phyloP scores from a whole-genome alignment of 192 early-diverging fungal species.

The Coemansia sp. region DNA sequence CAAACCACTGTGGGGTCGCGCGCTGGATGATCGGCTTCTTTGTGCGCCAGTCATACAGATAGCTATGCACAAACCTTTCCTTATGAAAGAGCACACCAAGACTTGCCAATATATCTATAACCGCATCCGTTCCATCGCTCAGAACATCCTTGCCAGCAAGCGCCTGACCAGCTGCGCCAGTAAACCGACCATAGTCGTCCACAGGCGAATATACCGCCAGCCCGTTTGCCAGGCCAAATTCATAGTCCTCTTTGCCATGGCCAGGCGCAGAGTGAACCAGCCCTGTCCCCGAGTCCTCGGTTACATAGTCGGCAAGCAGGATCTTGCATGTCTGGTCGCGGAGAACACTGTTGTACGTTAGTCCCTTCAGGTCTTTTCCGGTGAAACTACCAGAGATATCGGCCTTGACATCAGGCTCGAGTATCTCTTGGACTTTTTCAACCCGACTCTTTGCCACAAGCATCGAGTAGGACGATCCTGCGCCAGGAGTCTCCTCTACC shows the following conservation, averaged over 20 bases:
- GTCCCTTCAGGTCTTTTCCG: constrained; percentile 58
- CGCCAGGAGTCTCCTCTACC: background rate
- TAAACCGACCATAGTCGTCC: constrained; percentile 66
- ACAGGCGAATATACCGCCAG: constrained; percentile 71
- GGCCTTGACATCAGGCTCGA: constrained; percentile 11
- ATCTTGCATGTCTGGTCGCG: constrained; percentile 54
- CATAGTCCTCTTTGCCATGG: constrained; percentile 83
- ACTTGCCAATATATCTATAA: constrained; percentile 56
- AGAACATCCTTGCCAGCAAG: constrained; percentile 65
- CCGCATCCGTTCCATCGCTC: constrained; percentile 57
- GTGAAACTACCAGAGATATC: constrained; percentile 9
- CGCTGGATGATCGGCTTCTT: constrained; percentile 76
- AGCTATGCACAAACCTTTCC: constrained; percentile 65
- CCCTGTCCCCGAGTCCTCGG: constrained; percentile 71
- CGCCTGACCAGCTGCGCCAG: constrained; percentile 60
- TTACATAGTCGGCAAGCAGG: constrained; percentile 66
- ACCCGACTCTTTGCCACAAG: constrained; percentile 34
- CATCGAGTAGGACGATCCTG: constrained; percentile 11
- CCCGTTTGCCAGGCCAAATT: constrained; percentile 56
- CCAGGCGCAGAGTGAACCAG: constrained; percentile 82
- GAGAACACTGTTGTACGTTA: constrained; percentile 60
- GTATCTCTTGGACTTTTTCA: constrained; percentile 12
- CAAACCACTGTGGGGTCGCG: constrained; percentile 84
- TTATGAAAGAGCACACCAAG: constrained; percentile 52
- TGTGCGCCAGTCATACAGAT: constrained; percentile 84